Evolutionary conservation across 805 yeast genomes (phyloP), one percentile per base, ranked within the genome.

Genomic region (Maudiozyma pseudohumilis): DNA sequence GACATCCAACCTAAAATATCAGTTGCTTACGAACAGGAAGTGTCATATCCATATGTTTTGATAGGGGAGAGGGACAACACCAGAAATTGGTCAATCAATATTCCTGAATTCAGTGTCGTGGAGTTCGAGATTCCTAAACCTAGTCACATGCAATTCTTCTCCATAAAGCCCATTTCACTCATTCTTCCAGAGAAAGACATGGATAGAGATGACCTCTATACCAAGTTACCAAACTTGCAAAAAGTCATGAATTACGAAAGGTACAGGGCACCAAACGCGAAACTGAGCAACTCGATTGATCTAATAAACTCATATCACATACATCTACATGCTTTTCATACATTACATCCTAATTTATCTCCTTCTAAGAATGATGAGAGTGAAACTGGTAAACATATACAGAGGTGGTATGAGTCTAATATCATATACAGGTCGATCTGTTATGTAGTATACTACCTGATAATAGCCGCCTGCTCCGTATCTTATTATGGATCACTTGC

Each of bases 121-220:
- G 48, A 70, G n/a, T 87, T 75, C 52, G 70, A 72, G 19, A 80
- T 92, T 1, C 96, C 96, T 0, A 69, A 72, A 31, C 74, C 80
- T 15, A 67, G 66, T 21, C 70, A 73, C 41, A 68, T 88, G 66
- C 95, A 87, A 46, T 85, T 82, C 54, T 80, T 75, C 45, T 78
- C 96, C 0, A 54, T 78, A 3, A 63, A 68, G n/a, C 94, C 95
- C 0, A 81, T 86, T 3, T 61, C 75, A 3, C 66, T 87, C 8
- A 80, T 78, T 12, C 53, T 70, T 11, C 60, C 64, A 2, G 67
- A 59, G 34, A 51, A 54, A 38, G 47, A 40, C 21, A 32, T 3
- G 42, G 54, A 41, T 13, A 44, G 52, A 24, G 46, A 45, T 12
- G 50, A 52, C 12, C 46, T 42, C 17, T 54, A 53, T 37, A 48